Conservation (phyloP, 176 grass and related monocot species). For the Pharus latifolius region DNA sequence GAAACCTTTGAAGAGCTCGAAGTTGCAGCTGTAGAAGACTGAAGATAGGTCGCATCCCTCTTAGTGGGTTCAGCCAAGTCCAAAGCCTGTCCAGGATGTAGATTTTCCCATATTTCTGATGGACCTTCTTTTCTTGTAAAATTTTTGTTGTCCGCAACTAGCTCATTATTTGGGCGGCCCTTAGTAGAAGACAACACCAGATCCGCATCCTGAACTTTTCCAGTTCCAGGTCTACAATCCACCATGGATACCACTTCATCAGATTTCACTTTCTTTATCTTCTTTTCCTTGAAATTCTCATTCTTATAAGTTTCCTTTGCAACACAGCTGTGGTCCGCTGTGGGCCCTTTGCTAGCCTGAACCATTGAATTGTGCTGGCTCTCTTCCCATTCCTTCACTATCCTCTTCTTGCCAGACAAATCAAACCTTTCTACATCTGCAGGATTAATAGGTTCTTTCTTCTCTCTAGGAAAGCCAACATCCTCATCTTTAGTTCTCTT, state of each 20-base stretch:
- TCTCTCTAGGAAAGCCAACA: constrained; percentile 7
- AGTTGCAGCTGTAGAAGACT: constrained; percentile 38
- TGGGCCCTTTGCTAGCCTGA: not conserved
- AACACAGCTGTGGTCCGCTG: not conserved
- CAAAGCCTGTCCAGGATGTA: constrained; percentile 15
- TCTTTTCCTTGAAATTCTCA: constrained; percentile 16
- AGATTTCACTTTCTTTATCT: constrained; percentile 1
- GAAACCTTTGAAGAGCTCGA: constrained; percentile 66
- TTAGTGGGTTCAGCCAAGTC: constrained; percentile 1
- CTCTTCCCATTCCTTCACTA: constrained; percentile 16
- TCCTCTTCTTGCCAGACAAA: constrained; percentile 21
- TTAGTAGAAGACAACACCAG: constrained; percentile 4
- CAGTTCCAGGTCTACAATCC: not conserved
- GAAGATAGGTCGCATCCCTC: constrained; percentile 26
- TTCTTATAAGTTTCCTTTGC: not conserved
- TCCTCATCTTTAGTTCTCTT: constrained; percentile 12
- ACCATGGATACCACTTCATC: not conserved
- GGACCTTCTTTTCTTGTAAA: constrained; percentile 28
- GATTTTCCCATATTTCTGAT: constrained; percentile 15
- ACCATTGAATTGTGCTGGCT: not conserved
- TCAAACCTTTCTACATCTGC: constrained; percentile 24
- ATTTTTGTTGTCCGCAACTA: constrained; percentile 11
- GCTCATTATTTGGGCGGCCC: constrained; percentile 3
- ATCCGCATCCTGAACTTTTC: not conserved
- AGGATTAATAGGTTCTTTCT: constrained; percentile 14